These are phyloP conservation scores for Aspergillus funiculosus DNA, from an alignment of 495 filamentous ascomycete genomes.

Conservation along the genomic window DNA sequence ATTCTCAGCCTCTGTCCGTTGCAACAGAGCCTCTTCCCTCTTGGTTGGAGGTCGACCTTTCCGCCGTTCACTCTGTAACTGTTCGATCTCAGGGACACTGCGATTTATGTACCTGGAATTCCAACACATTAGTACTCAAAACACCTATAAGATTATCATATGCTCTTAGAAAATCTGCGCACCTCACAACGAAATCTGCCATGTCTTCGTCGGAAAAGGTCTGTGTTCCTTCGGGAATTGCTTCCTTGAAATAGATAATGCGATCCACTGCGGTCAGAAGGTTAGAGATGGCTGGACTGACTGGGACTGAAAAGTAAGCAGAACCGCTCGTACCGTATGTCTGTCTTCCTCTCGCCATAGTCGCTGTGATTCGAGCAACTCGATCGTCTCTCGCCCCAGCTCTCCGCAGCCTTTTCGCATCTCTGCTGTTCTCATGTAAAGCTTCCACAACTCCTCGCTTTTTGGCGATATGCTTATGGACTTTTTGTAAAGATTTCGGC, in stretches of 20 bases:
- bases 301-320: background rate
- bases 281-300: constrained; percentile 6
- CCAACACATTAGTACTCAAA: background rate
- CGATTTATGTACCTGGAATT: constrained; percentile 65
- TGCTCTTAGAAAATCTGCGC: constrained; percentile 17
- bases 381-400: constrained; percentile 72
- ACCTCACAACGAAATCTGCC: constrained; percentile 59
- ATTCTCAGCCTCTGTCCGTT: constrained; percentile 62
- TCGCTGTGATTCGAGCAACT: constrained; percentile 56
- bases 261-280: constrained; percentile 53
- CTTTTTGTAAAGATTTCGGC: constrained; percentile 70
- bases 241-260: constrained; percentile 64
- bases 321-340: constrained; percentile 52
- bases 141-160: background rate
- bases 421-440: constrained; percentile 78
- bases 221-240: constrained; percentile 46
- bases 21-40: constrained; percentile 68
- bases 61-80: constrained; percentile 67
- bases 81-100: constrained; percentile 66
- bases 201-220: constrained; percentile 55
- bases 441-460: constrained; percentile 59
- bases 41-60: constrained; percentile 74
- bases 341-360: constrained; percentile 60
- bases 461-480: constrained; percentile 78
- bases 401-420: constrained; percentile 66